Conservation (phyloP, 2,329 filamentous ascomycete genomes). For the Blastomyces percursus region DNA sequence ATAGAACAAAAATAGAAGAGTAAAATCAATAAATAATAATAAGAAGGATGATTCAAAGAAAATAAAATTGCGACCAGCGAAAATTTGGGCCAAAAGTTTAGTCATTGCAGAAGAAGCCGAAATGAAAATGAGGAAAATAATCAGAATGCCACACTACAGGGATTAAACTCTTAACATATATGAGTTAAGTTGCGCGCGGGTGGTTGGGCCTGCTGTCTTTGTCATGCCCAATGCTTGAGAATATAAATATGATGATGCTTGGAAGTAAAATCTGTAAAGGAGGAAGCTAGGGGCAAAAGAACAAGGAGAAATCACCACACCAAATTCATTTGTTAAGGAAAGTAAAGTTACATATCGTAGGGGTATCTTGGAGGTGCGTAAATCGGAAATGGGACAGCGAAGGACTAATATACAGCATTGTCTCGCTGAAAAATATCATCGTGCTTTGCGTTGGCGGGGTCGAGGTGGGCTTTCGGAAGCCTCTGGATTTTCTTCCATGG, state of each 20-base stretch:
- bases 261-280: background rate
- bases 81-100: background rate
- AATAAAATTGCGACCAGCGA: background rate
- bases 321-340: background rate
- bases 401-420: background rate
- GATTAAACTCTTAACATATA: background rate
- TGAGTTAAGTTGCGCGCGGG: background rate
- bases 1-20: background rate
- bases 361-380: background rate
- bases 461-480: background rate
- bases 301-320: background rate
- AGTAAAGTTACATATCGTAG: background rate
- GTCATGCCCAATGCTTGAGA: background rate
- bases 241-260: background rate
- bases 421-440: slow-evolving; percentile 1
- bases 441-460: background rate
- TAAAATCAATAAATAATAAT: background rate
- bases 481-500: background rate
- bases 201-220: background rate
- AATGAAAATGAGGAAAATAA: background rate
- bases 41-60: background rate
- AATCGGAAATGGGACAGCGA: background rate
- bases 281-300: background rate
- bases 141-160: background rate
- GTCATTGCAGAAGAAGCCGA: background rate